These are phyloP conservation scores for Huiozyma sinensis DNA, from an alignment of 805 yeast species.

Conservation along the genomic window DNA sequence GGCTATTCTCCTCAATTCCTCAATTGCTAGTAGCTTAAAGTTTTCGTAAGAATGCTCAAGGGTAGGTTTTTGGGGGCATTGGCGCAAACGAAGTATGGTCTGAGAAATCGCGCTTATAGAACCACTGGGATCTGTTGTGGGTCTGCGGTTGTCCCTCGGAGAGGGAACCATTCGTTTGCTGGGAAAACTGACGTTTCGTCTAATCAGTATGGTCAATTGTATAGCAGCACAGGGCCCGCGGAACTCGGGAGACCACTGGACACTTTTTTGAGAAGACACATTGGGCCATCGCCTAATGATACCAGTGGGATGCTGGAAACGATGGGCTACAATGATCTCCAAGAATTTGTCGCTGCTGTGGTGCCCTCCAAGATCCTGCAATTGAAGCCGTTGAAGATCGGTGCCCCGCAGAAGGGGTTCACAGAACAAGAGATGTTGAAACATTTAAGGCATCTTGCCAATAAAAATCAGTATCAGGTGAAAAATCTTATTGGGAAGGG, in stretches of 20 bases:
- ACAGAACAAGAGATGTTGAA: constrained; percentile 73
- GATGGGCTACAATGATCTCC: constrained; percentile 57
- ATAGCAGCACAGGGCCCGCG: constrained; percentile 27
- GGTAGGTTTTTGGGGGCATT: no score
- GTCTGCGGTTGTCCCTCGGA: no score
- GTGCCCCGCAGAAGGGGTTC: constrained; percentile 58
- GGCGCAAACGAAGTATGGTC: no score
- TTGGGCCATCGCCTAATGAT: constrained; percentile 66
- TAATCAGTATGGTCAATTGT: constrained; percentile 38
- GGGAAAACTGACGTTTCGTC: constrained; percentile 35
- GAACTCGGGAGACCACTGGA: constrained; percentile 40
- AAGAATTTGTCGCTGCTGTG: constrained; percentile 58
- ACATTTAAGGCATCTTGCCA: constrained; percentile 58
- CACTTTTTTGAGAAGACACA: constrained; percentile 80
- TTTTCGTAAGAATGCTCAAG: no score
- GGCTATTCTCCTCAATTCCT: no score
- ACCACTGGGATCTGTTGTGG: no score
- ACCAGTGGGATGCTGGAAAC: constrained; percentile 53
- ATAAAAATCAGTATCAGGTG: constrained; percentile 54
- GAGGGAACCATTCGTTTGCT: constrained; percentile 5
- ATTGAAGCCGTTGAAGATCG: constrained; percentile 52
- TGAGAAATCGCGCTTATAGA: no score
- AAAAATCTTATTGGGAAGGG: constrained; percentile 88
- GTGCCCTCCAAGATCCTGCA: constrained; percentile 69
- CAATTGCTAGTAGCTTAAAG: no score